Base-by-base conservation (phyloP, 1,284 basidiomycete genomes). In the Cutaneotrichosporon sp. region DNA sequence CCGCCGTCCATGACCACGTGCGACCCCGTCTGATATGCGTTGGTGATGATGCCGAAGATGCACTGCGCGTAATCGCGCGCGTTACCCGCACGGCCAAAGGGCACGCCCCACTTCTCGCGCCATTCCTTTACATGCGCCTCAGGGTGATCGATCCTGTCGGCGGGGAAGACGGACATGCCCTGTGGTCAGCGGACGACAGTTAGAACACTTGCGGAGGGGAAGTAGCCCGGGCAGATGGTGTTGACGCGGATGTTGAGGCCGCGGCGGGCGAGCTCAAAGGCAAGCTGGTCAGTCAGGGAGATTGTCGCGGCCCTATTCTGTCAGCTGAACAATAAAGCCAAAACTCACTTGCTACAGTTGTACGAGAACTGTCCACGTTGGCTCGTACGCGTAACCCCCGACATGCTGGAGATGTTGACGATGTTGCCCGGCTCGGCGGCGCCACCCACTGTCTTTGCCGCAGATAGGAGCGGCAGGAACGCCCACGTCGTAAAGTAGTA, bases 401-500 rank as follows among this genome's bases (percentile, higher is more conserved):
- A 62, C 42, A 68, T 67, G 34, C 70, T 73, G 8, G 74, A 69
- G 16, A 80, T 65, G 71, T 76, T 80, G 69, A 81, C 65, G 56
- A 81, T 70, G 63, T 79, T 80, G 55, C 80, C 80, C 9, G 72
- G 69, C 65, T 79, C 77, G 10, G 69, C 50, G 51, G 42, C 72
- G 14, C 64, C 65, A 34, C 74, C 74, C 16, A 72, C 65, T 0
- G 69, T 66, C 67, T 76, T 77, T 32, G 78, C 78, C 2, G 73
- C 74, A 8, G 68, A 68, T 4, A 81, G 72, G 14, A 80, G 70
- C 4, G 79, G 79, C 13, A 81, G 68, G 74, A 81, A 79, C 22
- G 79, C 80, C 60, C 77, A 80, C 5, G 79, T 67, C 13, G 75
- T 76, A 66, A 80, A 81, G 69, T 77, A 75, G 72, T 79, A 78